Percentiles rank a stretch among this genome's conserved stretches.
These are phyloP conservation scores for Kwoniella bestiolae DNA, from an alignment of 768 basidiomycete species.

Conservation along the genomic window DNA sequence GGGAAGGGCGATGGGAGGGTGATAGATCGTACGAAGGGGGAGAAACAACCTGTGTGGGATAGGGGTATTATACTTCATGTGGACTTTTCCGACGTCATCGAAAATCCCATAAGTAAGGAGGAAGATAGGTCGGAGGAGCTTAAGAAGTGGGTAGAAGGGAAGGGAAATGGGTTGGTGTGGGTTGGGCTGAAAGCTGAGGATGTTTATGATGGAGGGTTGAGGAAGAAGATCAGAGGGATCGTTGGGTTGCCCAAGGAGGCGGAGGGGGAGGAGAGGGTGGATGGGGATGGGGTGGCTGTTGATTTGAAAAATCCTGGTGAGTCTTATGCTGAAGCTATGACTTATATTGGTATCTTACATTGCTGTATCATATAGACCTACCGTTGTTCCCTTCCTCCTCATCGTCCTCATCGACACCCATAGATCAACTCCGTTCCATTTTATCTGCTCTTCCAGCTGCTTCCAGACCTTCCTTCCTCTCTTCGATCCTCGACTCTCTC, in stretches of 20 bases:
- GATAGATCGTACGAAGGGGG: slow-evolving; percentile 42
- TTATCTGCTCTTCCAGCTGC: slow-evolving; percentile 47
- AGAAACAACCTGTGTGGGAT: slow-evolving; percentile 47
- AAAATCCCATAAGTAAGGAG: slow-evolving; percentile 2
- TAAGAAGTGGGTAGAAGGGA: slow-evolving; percentile 15
- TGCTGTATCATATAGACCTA: slow-evolving; percentile 23
- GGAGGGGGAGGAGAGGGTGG: background rate
- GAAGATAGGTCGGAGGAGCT: slow-evolving; percentile 34
- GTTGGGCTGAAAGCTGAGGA: slow-evolving; percentile 49
- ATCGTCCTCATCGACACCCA: slow-evolving; percentile 28
- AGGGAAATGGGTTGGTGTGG: slow-evolving; percentile 25
- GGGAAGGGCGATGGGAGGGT: slow-evolving; percentile 30
- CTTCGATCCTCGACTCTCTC: slow-evolving; percentile 46
- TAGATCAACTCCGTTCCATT: slow-evolving; percentile 38
- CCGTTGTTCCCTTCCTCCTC: slow-evolving; percentile 33
- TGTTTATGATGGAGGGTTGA: slow-evolving; percentile 37
- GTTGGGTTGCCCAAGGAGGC: background rate
- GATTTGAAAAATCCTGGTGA: slow-evolving; percentile 31
- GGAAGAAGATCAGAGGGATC: slow-evolving; percentile 11
- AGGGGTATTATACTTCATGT: slow-evolving; percentile 52
- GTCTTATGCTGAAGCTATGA: background rate
- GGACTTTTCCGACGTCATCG: slow-evolving; percentile 45
- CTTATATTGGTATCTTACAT: background rate
- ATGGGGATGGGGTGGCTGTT: slow-evolving; percentile 5
- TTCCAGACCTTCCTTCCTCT: slow-evolving; percentile 50